Percentiles rank a stretch among this genome's conserved stretches.
Evolutionary conservation across 352 stramenopile genomes (phyloP).

Genomic region (Phytophthora litchii): DNA sequence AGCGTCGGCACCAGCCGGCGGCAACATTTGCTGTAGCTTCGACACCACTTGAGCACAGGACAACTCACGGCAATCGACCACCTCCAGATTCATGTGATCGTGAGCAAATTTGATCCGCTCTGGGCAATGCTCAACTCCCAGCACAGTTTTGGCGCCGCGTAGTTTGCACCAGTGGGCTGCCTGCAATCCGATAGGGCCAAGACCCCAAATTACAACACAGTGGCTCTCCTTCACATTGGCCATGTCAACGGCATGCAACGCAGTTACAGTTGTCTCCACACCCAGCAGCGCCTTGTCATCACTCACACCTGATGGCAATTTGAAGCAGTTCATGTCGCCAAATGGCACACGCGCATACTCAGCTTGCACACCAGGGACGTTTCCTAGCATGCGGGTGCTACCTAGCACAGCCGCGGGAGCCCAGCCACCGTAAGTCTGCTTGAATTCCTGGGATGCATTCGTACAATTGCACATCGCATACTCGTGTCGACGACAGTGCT

Average conservation of each 20-base stretch:
- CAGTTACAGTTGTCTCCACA: constrained; percentile 59
- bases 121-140: constrained; percentile 56
- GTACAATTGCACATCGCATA: constrained; percentile 76
- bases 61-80: constrained; percentile 58
- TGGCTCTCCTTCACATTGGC: constrained; percentile 53
- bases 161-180: constrained; percentile 66
- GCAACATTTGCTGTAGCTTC: constrained; percentile 59
- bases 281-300: constrained; percentile 76
- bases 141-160: constrained; percentile 61
- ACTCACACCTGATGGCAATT: constrained; percentile 52
- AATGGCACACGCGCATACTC: constrained; percentile 82
- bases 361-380: constrained; percentile 69
- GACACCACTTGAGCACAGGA: constrained; percentile 51
- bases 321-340: constrained; percentile 73
- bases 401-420: constrained; percentile 70
- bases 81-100: constrained; percentile 66
- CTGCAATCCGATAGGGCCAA: constrained; percentile 66
- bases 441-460: constrained; percentile 73
- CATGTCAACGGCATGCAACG: constrained; percentile 65
- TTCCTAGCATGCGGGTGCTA: constrained; percentile 53
- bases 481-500: constrained; percentile 62
- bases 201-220: constrained; percentile 70
- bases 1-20: constrained; percentile 54
- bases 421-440: constrained; percentile 67
- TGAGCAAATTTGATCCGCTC: constrained; percentile 64